phyloP scores from a whole-genome alignment of 352 stramenopile species.

The Phytophthora palmivora region DNA sequence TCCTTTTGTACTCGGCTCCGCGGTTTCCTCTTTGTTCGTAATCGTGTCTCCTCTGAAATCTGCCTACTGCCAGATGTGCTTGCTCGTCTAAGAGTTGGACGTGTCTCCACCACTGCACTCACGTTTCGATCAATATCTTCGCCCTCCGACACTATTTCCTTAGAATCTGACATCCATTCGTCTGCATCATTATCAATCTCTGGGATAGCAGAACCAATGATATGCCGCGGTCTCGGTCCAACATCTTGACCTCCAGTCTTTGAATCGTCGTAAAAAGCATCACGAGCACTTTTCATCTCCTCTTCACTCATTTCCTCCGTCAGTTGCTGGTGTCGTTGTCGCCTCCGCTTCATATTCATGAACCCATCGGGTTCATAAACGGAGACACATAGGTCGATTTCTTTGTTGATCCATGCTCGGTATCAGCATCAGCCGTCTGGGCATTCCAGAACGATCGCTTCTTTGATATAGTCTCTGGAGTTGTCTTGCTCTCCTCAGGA shows the following conservation, averaged over 20 bases:
- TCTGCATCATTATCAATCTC: slow-evolving; percentile 45
- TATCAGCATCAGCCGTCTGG: slow-evolving; percentile 18
- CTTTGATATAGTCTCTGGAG: slow-evolving; percentile 20
- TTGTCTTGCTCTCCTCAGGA: slow-evolving; percentile 3
- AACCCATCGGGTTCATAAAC: slow-evolving; percentile 49
- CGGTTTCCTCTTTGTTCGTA: slow-evolving; percentile 1
- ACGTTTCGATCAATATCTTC: background rate
- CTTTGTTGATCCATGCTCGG: background rate
- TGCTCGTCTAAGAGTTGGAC: background rate
- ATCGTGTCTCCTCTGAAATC: slow-evolving; percentile 1
- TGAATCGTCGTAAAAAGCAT: slow-evolving; percentile 51
- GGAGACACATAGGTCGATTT: slow-evolving; percentile 60
- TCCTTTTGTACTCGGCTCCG: slow-evolving; percentile 16
- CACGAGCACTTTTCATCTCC: slow-evolving; percentile 27
- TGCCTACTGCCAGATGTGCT: background rate
- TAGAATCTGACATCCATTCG: slow-evolving; percentile 70
- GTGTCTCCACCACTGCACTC: background rate
- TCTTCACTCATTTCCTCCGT: slow-evolving; percentile 27
- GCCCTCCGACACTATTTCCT: slow-evolving; percentile 38
- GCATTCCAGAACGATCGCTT: slow-evolving; percentile 43
- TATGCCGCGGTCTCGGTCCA: slow-evolving; percentile 42
- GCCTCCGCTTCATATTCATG: slow-evolving; percentile 33
- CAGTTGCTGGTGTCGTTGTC: slow-evolving; percentile 17
- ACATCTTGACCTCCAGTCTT: slow-evolving; percentile 24
- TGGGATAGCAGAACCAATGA: slow-evolving; percentile 48